Percentiles rank a stretch among this genome's conserved stretches.
phyloP scores from a whole-genome alignment of 1,139 yeast species.

The Suhomyces terraborum region DNA sequence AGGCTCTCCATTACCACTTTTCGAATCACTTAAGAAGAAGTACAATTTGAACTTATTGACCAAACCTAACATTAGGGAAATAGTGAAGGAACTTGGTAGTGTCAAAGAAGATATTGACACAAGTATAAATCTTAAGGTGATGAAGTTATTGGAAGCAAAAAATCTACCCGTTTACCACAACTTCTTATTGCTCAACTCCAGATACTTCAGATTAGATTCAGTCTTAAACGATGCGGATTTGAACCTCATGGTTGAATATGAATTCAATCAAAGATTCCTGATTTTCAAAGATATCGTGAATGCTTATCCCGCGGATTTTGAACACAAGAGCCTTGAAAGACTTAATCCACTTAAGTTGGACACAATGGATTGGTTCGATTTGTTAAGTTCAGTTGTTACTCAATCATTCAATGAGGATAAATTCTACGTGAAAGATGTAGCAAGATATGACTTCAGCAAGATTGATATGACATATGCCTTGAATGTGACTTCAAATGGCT shows the following conservation, averaged over 20 bases:
- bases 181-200: conserved; percentile 42
- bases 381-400: conserved; percentile 43
- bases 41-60: conserved; percentile 6
- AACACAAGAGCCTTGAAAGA: conserved; percentile 22
- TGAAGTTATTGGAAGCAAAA: conserved; percentile 26
- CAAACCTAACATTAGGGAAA: conserved; percentile 19
- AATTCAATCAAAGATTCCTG: conserved; percentile 36
- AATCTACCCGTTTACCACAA: conserved; percentile 39
- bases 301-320: conserved; percentile 35
- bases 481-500: conserved; percentile 7
- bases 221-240: conserved; percentile 27
- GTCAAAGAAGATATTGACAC: conserved; percentile 6
- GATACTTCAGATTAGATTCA: conserved; percentile 38
- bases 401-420: conserved; percentile 49
- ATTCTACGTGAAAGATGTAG: conserved; percentile 38
- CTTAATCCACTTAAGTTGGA: conserved; percentile 21
- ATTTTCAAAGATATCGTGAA: conserved; percentile 32
- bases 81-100: conserved; percentile 16
- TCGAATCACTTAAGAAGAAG: conserved; percentile 11
- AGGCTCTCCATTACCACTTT: conserved; percentile 17
- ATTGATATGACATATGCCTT: conserved; percentile 36
- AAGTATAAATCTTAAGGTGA: conserved; percentile 7
- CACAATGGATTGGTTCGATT: conserved; percentile 50
- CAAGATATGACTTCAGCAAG: conserved; percentile 42
- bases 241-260: conserved; percentile 36